Conservation (phyloP, 129 eudicot genomes). For the Solidago caesia region DNA sequence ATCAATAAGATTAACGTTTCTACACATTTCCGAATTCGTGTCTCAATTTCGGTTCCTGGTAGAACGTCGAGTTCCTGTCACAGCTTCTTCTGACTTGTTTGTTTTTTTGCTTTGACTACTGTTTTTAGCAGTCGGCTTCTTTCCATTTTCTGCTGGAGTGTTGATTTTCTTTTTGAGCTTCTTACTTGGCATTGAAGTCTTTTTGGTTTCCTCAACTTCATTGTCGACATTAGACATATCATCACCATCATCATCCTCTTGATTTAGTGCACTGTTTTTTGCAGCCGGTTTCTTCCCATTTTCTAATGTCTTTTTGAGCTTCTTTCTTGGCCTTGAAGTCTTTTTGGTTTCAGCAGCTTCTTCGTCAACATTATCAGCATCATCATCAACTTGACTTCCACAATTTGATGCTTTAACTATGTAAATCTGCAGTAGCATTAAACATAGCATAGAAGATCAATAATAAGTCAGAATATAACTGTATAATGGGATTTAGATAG, state of each 20-base stretch:
- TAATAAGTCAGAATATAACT: not conserved
- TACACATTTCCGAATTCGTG: constrained; percentile 10
- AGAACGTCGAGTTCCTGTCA: constrained; percentile 25
- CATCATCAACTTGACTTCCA: constrained; percentile 9
- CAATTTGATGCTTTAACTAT: constrained; percentile 48
- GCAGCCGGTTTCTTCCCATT: constrained; percentile 18
- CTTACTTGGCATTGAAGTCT: constrained; percentile 17
- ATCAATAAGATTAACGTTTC: not conserved
- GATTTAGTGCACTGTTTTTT: constrained; percentile 4
- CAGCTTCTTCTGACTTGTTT: constrained; percentile 19
- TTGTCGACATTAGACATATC: constrained; percentile 18
- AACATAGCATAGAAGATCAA: not conserved
- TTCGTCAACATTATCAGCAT: constrained; percentile 3
- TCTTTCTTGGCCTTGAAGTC: constrained; percentile 20
- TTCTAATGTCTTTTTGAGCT: constrained; percentile 28
- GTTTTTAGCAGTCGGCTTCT: constrained; percentile 18
- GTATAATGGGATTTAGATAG: no score
- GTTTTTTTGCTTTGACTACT: not conserved
- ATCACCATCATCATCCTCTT: constrained; percentile 10
- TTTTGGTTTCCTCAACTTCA: constrained; percentile 30
- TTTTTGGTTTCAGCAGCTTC: constrained; percentile 31
- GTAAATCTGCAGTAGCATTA: constrained; percentile 48
- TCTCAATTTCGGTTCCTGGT: constrained; percentile 31
- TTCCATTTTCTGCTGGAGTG: constrained; percentile 22
- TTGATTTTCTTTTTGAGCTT: constrained; percentile 29